Evolutionary conservation across 768 basidiomycete species (phyloP), one percentile per base, ranked within the genome.

Genomic region (Rhodosporidiobolus sp.): DNA sequence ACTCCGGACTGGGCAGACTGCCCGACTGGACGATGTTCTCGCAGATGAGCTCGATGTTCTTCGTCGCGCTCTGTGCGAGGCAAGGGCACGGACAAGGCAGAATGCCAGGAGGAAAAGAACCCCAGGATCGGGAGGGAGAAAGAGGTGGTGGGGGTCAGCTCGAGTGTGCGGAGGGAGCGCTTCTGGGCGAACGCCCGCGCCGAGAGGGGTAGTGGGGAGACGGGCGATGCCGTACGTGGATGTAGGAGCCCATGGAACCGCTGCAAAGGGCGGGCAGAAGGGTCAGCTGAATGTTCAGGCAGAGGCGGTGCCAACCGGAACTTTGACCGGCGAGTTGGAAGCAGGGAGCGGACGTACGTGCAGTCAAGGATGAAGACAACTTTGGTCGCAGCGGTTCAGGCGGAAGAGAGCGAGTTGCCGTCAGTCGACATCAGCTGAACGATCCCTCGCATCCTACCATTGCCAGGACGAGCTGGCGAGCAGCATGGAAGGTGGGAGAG

Each of bases 31-130:
- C 91, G 75, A 98, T 98, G 82, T 91, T 89, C 58, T 89, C 90
- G 80, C 91, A 94, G 79, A 98, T 98, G 80, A 90, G 87, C 79
- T 94, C 90, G 82, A 98, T 95, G 82, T 98, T 97, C 85, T 90
- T 92, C 17, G 94, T 94, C 28, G 93, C 94, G 63, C 58, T 67
- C 63, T 53, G 43, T 14, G n/a, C n/a, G n/a, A n/a, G n/a, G n/a
- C n/a, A n/a, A n/a, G n/a, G n/a, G n/a, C n/a, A n/a, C n/a, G n/a
- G n/a, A n/a, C n/a, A n/a, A n/a, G n/a, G n/a, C 38, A 43, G 38
- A 14, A 53, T 26, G 19, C 3, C 5, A 20, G 16, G 26, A 50
- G 48, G 49, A 32, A n/a, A n/a, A 35, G 45, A 17, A 1, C 14
- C 43, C 16, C 14, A 17, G 56, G n/a, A n/a, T 43, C 3, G 0